phyloP scores from a whole-genome alignment of 352 stramenopile species.

The Phytophthora quininea region DNA sequence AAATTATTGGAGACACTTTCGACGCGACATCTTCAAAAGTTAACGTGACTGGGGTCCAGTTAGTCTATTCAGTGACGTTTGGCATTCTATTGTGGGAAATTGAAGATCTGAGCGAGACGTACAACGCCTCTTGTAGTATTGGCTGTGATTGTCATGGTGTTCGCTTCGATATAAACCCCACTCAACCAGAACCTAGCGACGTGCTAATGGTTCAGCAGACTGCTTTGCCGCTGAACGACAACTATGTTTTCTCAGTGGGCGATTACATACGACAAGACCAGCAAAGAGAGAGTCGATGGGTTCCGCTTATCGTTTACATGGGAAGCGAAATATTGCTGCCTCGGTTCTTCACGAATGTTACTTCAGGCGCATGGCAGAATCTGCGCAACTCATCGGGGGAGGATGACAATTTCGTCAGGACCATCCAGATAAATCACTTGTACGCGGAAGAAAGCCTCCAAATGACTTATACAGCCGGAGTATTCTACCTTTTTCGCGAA shows the following conservation, averaged over 20 bases:
- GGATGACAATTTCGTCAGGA: conserved; percentile 9
- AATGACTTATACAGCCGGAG: conserved; percentile 27
- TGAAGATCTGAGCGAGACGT: conserved; percentile 11
- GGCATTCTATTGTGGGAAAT: conserved; percentile 21
- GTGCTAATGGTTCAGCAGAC: conserved; percentile 1
- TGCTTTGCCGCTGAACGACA: not conserved
- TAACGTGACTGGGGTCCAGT: not conserved
- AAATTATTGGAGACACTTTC: not conserved
- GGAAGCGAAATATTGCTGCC: conserved; percentile 7
- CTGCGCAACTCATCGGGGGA: not conserved
- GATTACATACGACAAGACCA: not conserved
- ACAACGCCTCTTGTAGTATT: conserved; percentile 8
- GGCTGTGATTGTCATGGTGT: conserved; percentile 1
- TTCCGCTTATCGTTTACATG: conserved; percentile 1
- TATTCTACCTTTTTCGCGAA: conserved; percentile 36
- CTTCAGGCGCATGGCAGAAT: not conserved
- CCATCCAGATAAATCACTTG: conserved; percentile 33
- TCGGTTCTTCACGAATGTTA: conserved; percentile 7
- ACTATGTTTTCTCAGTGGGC: not conserved
- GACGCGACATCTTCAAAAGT: conserved; percentile 1
- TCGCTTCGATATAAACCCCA: conserved; percentile 7
- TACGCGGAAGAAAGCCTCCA: conserved; percentile 41
- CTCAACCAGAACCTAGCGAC: not conserved
- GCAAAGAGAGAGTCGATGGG: conserved; percentile 6
- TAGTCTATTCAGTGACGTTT: conserved; percentile 31